A percentile compares a stretch with the other conserved stretches of the same genome.
Conservation (phyloP, 73 alveolate species). For the Paramecium biaurelia region DNA sequence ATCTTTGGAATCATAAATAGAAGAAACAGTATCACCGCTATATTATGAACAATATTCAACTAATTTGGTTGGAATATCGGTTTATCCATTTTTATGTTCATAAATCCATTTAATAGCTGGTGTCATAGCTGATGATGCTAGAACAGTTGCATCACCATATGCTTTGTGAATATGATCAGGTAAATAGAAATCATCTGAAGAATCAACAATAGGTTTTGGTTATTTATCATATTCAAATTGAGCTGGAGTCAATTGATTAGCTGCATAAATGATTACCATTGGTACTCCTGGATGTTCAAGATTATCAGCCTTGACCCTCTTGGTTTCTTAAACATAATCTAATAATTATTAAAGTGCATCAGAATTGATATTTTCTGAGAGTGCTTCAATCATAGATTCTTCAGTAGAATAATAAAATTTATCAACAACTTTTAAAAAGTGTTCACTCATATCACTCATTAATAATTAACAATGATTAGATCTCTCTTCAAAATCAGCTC, state of each 20-base stretch:
- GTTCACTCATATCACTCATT: conserved; percentile 8
- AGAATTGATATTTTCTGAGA: not conserved
- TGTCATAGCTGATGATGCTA: conserved; percentile 4
- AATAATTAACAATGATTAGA: not conserved
- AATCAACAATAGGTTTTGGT: not conserved
- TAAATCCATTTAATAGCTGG: conserved; percentile 45
- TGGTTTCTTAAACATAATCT: not conserved
- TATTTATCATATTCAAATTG: not conserved
- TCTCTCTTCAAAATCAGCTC: conserved; percentile 6
- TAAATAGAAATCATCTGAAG: conserved; percentile 9
- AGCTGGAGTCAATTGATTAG: not conserved
- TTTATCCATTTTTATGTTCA: not conserved
- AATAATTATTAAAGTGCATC: not conserved
- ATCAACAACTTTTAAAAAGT: not conserved
- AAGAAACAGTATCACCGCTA: not conserved
- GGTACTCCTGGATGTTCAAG: conserved; percentile 57
- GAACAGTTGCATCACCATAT: conserved; percentile 42
- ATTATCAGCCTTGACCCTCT: not conserved
- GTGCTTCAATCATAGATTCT: not conserved
- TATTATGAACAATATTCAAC: conserved; percentile 54
- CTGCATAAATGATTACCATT: conserved; percentile 34
- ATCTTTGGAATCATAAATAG: conserved; percentile 9
- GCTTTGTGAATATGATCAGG: not conserved
- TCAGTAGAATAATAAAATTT: not conserved
- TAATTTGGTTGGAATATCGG: conserved; percentile 22